A percentile compares a stretch with the other conserved stretches of the same genome.
phyloP scores from a whole-genome alignment of 495 filamentous ascomycete genomes.

The Penicillium mononematosum region DNA sequence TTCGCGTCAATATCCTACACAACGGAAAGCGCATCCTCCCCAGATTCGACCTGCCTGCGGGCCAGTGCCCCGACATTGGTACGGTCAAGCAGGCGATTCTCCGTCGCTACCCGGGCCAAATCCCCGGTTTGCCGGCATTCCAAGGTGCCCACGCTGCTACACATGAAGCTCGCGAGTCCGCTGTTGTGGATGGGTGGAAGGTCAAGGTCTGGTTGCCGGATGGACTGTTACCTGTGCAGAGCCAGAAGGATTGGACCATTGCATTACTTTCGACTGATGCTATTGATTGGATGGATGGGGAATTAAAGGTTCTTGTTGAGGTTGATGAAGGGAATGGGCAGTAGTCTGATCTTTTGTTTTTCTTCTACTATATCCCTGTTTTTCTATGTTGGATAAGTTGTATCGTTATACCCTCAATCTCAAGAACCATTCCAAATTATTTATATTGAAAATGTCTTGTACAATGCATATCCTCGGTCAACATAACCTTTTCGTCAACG shows the following conservation, averaged over 20 bases:
- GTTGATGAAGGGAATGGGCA: slow-evolving; percentile 20
- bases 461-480: background rate
- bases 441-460: background rate
- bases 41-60: slow-evolving; percentile 38
- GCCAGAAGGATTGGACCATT: slow-evolving; percentile 47
- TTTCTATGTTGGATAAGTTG: background rate
- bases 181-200: slow-evolving; percentile 29
- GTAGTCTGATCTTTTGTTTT: slow-evolving; percentile 9
- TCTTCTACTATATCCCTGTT: slow-evolving; percentile 10
- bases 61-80: slow-evolving; percentile 37
- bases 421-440: background rate
- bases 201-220: slow-evolving; percentile 44
- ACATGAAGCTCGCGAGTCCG: slow-evolving; percentile 23
- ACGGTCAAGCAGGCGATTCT: slow-evolving; percentile 32
- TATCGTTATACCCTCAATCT: slow-evolving; percentile 1
- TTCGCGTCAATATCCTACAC: slow-evolving; percentile 44
- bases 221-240: slow-evolving; percentile 38
- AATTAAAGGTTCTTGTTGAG: slow-evolving; percentile 49
- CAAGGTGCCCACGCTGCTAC: slow-evolving; percentile 15
- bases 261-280: slow-evolving; percentile 42
- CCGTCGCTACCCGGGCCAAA: slow-evolving; percentile 35
- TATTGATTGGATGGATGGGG: slow-evolving; percentile 55
- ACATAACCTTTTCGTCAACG: background rate
- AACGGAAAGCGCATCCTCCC: slow-evolving; percentile 44
- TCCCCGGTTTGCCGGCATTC: slow-evolving; percentile 26